phyloP scores from a whole-genome alignment of 2,329 filamentous ascomycete species.

The Ophiostoma piceae region DNA sequence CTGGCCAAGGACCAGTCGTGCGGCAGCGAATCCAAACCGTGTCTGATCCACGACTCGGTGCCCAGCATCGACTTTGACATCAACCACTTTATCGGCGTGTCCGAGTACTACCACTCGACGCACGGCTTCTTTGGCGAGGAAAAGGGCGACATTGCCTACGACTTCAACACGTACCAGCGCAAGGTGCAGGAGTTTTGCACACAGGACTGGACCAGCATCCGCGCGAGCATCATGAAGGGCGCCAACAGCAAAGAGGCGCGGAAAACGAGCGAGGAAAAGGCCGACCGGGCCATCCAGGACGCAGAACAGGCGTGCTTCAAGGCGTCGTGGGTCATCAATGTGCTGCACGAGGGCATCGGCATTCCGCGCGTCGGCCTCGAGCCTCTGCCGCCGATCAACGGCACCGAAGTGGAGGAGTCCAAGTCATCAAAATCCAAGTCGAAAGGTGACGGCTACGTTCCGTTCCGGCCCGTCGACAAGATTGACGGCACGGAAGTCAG shows the following conservation, averaged over 20 bases:
- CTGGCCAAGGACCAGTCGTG: constrained; percentile 87
- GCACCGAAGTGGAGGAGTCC: constrained; percentile 58
- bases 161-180: constrained; percentile 82
- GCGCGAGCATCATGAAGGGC: constrained; percentile 45
- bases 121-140: constrained; percentile 79
- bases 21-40: constrained; percentile 62
- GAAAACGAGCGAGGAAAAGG: constrained; percentile 44
- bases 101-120: constrained; percentile 98
- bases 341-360: constrained; percentile 92
- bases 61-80: constrained; percentile 95
- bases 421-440: constrained; percentile 29
- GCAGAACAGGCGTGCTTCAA: constrained; percentile 94
- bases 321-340: constrained; percentile 94
- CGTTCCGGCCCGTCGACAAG: constrained; percentile 90
- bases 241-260: constrained; percentile 54
- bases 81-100: constrained; percentile 96
- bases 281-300: constrained; percentile 71
- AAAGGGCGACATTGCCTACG: constrained; percentile 74
- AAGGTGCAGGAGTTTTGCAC: constrained; percentile 81
- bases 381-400: constrained; percentile 57
- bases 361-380: constrained; percentile 82
- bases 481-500: constrained; percentile 88
- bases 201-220: constrained; percentile 73
- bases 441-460: constrained; percentile 60
- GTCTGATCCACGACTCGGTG: constrained; percentile 85